Percentiles rank a stretch among this genome's conserved stretches.
Evolutionary conservation across 371 early-diverging fungal genomes (phyloP).

Genomic region (Coemansia sp.): DNA sequence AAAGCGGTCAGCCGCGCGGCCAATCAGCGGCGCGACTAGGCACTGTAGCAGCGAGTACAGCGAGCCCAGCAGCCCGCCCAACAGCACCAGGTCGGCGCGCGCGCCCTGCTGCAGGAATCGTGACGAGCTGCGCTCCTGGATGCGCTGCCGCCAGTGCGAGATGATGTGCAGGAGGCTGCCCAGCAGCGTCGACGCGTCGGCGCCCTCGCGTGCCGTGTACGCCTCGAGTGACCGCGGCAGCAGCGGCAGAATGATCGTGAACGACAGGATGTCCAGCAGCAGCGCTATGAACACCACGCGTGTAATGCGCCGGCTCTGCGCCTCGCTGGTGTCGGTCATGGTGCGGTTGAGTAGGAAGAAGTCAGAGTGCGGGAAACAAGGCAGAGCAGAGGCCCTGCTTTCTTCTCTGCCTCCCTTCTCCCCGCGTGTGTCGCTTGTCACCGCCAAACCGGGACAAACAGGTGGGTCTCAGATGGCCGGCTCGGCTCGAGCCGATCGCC

Average conservation of each 20-base stretch:
- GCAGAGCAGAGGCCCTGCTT: no score
- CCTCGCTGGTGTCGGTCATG: no score
- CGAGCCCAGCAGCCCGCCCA: slow-evolving; percentile 94
- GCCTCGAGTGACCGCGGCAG: slow-evolving; percentile 75
- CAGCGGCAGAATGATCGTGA: slow-evolving; percentile 95
- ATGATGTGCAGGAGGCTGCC: slow-evolving; percentile 45
- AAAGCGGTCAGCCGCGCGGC: slow-evolving; percentile 73
- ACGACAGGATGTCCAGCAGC: slow-evolving; percentile 92
- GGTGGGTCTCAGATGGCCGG: neutral
- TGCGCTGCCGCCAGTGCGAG: slow-evolving; percentile 9
- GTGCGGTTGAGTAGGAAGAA: no score
- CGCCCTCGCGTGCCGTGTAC: slow-evolving; percentile 52
- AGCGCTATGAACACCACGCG: slow-evolving; percentile 68
- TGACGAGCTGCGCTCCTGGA: slow-evolving; percentile 25
- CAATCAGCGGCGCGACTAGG: slow-evolving; percentile 83
- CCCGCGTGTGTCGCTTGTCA: no score
- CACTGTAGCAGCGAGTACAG: slow-evolving; percentile 94
- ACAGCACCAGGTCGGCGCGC: slow-evolving; percentile 75
- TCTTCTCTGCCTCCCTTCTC: no score
- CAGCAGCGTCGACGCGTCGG: slow-evolving; percentile 36
- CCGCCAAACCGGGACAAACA: no score
- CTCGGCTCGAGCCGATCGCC: slow-evolving; percentile 3
- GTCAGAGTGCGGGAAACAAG: no score
- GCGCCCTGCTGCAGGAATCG: slow-evolving; percentile 36
- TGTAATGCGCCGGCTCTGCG: slow-evolving; percentile 32